phyloP scores from a whole-genome alignment of 176 grass and related monocot genomes.

The Phyllostachys edulis region DNA sequence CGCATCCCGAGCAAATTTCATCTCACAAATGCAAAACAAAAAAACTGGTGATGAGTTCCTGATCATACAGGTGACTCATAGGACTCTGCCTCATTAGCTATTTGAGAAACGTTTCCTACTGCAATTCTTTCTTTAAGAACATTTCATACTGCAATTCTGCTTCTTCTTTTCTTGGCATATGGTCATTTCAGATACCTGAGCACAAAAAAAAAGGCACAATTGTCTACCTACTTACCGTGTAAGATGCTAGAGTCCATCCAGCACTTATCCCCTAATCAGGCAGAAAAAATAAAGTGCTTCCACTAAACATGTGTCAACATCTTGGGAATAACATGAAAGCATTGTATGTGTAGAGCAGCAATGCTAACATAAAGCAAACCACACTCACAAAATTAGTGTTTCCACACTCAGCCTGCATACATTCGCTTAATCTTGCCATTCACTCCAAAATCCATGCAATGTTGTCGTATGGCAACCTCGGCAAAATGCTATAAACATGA shows the following conservation, averaged over 20 bases:
- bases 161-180: not conserved
- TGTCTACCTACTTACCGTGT: not conserved
- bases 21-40: not conserved
- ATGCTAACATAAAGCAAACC: constrained; percentile 41
- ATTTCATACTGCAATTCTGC: not conserved
- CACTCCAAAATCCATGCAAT: not conserved
- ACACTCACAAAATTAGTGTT: constrained; percentile 30
- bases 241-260: constrained; percentile 21
- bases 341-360: not conserved
- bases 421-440: constrained; percentile 20
- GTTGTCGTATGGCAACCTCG: constrained; percentile 5
- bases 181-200: not conserved
- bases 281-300: not conserved
- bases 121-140: not conserved
- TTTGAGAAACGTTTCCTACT: not conserved
- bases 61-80: not conserved
- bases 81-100: not conserved
- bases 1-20: not conserved
- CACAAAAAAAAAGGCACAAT: not conserved
- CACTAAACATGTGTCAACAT: constrained; percentile 44
- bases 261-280: constrained; percentile 36
- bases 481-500: constrained; percentile 22
- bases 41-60: not conserved
- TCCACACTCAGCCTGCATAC: constrained; percentile 25
- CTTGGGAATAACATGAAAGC: constrained; percentile 37